Percentiles rank a stretch among this genome's conserved stretches.
These are phyloP conservation scores for Botrytis galanthina DNA, from an alignment of 2,329 filamentous ascomycete species.

Conservation along the genomic window DNA sequence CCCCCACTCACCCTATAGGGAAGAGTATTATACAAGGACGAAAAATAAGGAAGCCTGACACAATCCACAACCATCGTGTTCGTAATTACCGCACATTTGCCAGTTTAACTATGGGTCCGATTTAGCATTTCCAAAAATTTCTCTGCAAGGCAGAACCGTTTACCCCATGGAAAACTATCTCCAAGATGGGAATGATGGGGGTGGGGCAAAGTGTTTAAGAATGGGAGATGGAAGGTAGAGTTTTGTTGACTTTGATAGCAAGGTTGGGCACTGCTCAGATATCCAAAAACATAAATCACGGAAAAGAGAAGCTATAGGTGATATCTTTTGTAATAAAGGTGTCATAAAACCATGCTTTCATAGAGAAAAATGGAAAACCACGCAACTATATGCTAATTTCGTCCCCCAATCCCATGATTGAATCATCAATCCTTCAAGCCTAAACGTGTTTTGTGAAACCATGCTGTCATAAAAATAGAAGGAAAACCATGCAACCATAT, in stretches of 20 bases:
- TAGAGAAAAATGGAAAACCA: background rate
- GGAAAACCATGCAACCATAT: background rate
- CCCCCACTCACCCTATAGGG: background rate
- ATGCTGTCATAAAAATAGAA: background rate
- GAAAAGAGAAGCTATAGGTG: background rate
- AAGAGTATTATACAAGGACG: background rate
- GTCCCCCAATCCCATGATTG: background rate
- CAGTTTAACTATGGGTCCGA: background rate
- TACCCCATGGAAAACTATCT: background rate
- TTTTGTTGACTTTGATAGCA: background rate
- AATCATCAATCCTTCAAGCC: background rate
- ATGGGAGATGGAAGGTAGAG: background rate
- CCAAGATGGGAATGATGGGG: background rate
- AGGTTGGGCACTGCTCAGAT: background rate
- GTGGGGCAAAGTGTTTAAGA: background rate
- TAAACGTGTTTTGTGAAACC: background rate
- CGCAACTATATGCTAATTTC: background rate
- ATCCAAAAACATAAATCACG: background rate
- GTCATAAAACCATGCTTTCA: background rate
- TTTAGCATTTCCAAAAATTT: background rate
- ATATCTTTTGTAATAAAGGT: background rate
- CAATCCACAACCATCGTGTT: conserved; percentile 13
- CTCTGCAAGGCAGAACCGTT: background rate
- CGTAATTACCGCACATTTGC: conserved; percentile 16
- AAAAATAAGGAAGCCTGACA: conserved; percentile 8